phyloP scores from a whole-genome alignment of 768 basidiomycete species.

The Tricholoma furcatifolium region DNA sequence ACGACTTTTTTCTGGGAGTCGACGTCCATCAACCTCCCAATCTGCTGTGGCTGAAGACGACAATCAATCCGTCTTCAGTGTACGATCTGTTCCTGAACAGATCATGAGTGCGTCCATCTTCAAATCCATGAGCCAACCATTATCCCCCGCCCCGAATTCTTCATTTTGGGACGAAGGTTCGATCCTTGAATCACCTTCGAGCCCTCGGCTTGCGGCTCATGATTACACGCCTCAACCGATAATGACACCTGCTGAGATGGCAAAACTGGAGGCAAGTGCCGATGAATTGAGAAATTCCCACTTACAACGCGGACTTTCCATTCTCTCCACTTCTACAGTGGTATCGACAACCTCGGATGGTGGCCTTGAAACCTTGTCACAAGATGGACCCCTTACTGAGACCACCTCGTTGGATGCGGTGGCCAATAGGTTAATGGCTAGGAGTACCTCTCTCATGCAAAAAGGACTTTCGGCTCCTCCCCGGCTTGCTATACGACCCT shows the following conservation, averaged over 20 bases:
- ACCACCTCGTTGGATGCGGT: conserved; percentile 19
- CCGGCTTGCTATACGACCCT: conserved; percentile 27
- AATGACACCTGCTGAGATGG: conserved; percentile 65
- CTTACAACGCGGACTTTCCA: conserved; percentile 34
- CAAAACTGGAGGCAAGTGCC: conserved; percentile 55
- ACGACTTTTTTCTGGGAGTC: conserved; percentile 60
- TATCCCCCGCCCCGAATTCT: conserved; percentile 22
- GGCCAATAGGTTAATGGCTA: conserved; percentile 11
- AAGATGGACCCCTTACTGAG: conserved; percentile 26
- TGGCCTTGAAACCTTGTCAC: conserved; percentile 22
- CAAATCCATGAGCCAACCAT: conserved; percentile 23
- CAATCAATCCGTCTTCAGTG: conserved; percentile 51
- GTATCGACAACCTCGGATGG: conserved; percentile 27
- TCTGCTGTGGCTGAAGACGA: conserved; percentile 48
- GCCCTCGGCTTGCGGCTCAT: conserved; percentile 27
- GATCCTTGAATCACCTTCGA: conserved; percentile 33
- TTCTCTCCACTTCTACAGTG: conserved; percentile 38
- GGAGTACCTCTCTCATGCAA: conserved; percentile 18
- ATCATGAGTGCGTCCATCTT: conserved; percentile 18
- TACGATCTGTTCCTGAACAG: conserved; percentile 43
- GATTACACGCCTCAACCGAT: conserved; percentile 66
- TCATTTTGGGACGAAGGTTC: conserved; percentile 52
- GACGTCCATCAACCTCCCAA: conserved; percentile 53
- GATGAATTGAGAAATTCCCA: conserved; percentile 26
- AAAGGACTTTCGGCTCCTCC: conserved; percentile 18